A percentile compares a stretch with the other conserved stretches of the same genome.
These are phyloP conservation scores for Paramecium sonneborni DNA, from an alignment of 73 alveolate genomes.

Conservation along the genomic window DNA sequence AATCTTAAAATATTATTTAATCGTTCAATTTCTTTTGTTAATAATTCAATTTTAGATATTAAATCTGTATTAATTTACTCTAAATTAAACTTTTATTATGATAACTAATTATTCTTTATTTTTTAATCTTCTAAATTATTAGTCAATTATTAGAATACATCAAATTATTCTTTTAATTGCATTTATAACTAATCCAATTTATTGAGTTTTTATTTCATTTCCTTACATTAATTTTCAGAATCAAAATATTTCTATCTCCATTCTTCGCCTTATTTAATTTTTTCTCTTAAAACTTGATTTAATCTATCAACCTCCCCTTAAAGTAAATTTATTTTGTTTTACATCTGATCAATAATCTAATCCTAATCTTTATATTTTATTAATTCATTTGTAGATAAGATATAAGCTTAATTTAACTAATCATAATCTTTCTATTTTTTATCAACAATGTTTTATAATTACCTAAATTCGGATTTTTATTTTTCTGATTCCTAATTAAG, in stretches of 20 bases:
- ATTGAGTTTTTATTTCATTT: not conserved
- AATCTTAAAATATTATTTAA: not conserved
- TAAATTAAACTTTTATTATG: not conserved
- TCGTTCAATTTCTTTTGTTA: not conserved
- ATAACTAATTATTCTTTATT: not conserved
- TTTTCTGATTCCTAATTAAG: not conserved
- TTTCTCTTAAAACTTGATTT: not conserved
- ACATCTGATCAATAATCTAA: not conserved
- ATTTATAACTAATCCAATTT: not conserved
- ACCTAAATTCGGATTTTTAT: not conserved
- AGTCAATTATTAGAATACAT: not conserved
- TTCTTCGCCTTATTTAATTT: conserved; percentile 13
- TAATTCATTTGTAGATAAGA: not conserved
- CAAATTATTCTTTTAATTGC: not conserved
- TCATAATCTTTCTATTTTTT: conserved; percentile 25
- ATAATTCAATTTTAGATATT: not conserved
- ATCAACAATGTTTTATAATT: not conserved
- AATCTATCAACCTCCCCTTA: not conserved
- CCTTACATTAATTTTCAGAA: not conserved
- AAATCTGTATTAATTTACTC: not conserved
- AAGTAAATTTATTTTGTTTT: not conserved
- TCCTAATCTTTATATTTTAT: conserved; percentile 14
- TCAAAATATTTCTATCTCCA: conserved; percentile 14
- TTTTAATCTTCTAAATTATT: not conserved
- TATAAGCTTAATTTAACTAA: not conserved